Base-by-base conservation (phyloP, 306 rosid genomes). In the Nissolia schottii region DNA sequence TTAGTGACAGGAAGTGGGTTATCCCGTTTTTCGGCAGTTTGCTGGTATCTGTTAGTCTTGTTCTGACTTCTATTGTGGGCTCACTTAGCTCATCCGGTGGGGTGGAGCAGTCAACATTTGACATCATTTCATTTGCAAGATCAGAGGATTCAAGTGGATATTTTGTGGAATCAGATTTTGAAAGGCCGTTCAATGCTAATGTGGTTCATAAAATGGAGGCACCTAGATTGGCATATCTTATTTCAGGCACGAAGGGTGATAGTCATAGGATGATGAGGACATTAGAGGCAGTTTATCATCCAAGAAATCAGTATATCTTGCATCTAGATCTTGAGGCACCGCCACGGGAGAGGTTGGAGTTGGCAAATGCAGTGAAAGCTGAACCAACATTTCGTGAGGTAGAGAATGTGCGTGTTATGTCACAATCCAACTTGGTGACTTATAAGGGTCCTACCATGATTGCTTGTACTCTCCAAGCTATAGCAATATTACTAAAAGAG, bases 311-410 rank as follows among this genome's bases (percentile, higher is more conserved):
- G 29, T 94, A 94, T 69, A 49, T 94, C 77, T 80, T 94, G 76
- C 99, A 94, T 81, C 80, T 94, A 70, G 99, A 94, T 86, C 97
- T 94, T 14, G 97, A 91, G 90, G 99, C 99, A 6, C 99, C 96
- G 0, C 99, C 99, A 2, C 87, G 99, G 1, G 99, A 94, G 76
- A 88, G 99, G 80, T 81, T 94, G 91, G 99, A 94, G 67, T 69
- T 94, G 71, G 96, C 97, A 1, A 85, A 64, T 71, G 82, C 86
- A 24, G 97, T 94, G 67, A 89, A 87, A 86, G 92, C 88, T 61
- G 99, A 94, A 84, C 83, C 87, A 3, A 78, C 85, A 20, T 94
- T 89, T 73, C 84, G 77, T 29, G 96, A 88, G 81, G 91, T 88
- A n/a, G 96, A 89, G 79, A 94, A 94, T 79, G 99, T 94, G 41